These are phyloP conservation scores for Cyberlindnera mississippiensis DNA, from an alignment of 805 yeast species.

Conservation along the genomic window DNA sequence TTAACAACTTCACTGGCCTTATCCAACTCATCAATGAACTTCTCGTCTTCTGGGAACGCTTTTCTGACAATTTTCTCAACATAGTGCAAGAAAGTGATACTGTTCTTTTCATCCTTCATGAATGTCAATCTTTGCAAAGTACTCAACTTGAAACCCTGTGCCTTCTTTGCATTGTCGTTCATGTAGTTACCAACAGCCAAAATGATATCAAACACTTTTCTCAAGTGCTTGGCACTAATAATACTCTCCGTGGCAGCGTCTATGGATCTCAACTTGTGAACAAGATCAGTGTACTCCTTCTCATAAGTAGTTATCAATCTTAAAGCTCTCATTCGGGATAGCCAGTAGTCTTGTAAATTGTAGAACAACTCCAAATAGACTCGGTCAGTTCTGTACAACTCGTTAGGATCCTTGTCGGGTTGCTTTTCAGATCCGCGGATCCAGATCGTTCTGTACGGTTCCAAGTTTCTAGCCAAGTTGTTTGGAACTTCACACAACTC, in stretches of 20 bases:
- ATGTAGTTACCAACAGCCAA: conserved; percentile 74
- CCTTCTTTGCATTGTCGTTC: conserved; percentile 68
- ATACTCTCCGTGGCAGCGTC: conserved; percentile 58
- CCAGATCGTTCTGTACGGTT: conserved; percentile 59
- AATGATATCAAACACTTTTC: conserved; percentile 58
- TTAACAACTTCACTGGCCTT: conserved; percentile 53
- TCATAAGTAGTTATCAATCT: conserved; percentile 52
- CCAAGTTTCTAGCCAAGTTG: conserved; percentile 49
- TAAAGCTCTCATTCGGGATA: conserved; percentile 62
- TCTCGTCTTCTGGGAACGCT: conserved; percentile 60
- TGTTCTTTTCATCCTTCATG: conserved; percentile 62
- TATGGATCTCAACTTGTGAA: conserved; percentile 48
- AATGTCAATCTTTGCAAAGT: conserved; percentile 67
- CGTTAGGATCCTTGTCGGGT: conserved; percentile 53
- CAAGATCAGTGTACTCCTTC: conserved; percentile 61
- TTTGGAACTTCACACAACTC: conserved; percentile 58
- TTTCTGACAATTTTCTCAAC: conserved; percentile 64
- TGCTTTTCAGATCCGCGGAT: conserved; percentile 29
- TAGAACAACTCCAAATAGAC: conserved; percentile 64
- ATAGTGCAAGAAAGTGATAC: conserved; percentile 69
- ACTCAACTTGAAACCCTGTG: conserved; percentile 65
- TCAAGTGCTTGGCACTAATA: conserved; percentile 48
- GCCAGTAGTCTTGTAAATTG: conserved; percentile 69
- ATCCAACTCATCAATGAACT: conserved; percentile 56
- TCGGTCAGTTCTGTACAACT: conserved; percentile 65